Conservation (phyloP, 495 filamentous ascomycete species). For the Penicillium ucsense region DNA sequence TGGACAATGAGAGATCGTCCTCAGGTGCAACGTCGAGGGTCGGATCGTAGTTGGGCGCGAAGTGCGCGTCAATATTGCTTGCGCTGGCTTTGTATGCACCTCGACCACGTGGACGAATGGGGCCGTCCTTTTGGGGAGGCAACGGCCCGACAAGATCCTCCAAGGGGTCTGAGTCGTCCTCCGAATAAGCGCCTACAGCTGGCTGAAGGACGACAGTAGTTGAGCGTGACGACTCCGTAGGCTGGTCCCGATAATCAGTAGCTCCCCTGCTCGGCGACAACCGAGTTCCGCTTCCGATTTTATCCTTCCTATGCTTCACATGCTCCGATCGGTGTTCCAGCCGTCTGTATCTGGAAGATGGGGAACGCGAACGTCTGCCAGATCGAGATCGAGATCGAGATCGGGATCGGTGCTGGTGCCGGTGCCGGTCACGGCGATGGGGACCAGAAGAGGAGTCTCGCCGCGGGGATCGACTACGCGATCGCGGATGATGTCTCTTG, state of each 20-base stretch:
- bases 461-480: constrained; percentile 27
- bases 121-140: constrained; percentile 41
- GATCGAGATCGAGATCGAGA: constrained; percentile 10
- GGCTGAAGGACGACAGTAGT: neutral
- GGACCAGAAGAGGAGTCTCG: constrained; percentile 11
- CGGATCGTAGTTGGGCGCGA: constrained; percentile 70
- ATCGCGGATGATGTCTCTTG: constrained; percentile 23
- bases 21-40: constrained; percentile 52
- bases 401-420: neutral
- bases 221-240: neutral
- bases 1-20: constrained; percentile 27
- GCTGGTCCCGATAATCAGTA: neutral
- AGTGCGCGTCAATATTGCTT: constrained; percentile 72
- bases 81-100: constrained; percentile 46
- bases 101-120: constrained; percentile 63
- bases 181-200: constrained; percentile 2
- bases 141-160: constrained; percentile 74
- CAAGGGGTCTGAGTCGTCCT: constrained; percentile 61
- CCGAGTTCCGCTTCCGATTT: constrained; percentile 7
- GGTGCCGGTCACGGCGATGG: constrained; percentile 7
- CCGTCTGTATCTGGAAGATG: constrained; percentile 11
- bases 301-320: neutral
- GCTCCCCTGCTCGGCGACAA: constrained; percentile 1
- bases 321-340: constrained; percentile 1
- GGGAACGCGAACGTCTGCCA: constrained; percentile 23